Base-by-base conservation (phyloP, 768 basidiomycete species). In the Lentinula sp. region DNA sequence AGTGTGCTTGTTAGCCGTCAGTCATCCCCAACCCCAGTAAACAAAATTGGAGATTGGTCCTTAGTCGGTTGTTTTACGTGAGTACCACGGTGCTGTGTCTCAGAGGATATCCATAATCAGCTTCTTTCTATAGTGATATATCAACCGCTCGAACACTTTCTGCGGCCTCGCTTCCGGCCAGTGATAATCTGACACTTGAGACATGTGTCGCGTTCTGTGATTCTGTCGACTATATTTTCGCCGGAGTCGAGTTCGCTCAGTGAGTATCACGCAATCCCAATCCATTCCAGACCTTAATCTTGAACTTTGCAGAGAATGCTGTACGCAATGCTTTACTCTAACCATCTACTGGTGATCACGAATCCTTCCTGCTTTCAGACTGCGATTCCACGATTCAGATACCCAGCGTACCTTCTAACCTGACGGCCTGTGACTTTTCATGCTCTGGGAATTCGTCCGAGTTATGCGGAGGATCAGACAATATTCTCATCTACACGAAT, bases 211-310 rank as follows among this genome's bases (percentile, higher is more conserved):
- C 62, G 10, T 75, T 77, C 62, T 79, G 78, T 56, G 52, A 61
- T 51, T 65, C 67, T 8, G 69, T 62, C 6, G 69, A 65, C 43
- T 87, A 74, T 66, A 74, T 82, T 60, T 85, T 80, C 61, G 84
- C 87, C 12, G 88, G 88, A 6, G 77, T 85, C 2, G 88, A 89
- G 72, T 88, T 83, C 63, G 81, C 77, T 20, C 75, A 80, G 77
- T 79, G 66, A 64, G 75, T 68, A 16, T 37, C 4, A 49, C 8
- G 8, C 18, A n/a, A 15, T 33, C 5, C 28, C 28, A 28, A 28
- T 28, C 28, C 28, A 28, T 28, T 28, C 3, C 28, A 48, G 23
- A 20, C 10, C n/a, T 10, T 18, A 16, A 56, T 55, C 15, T 15
- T 53, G 7, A 60, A 48, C 57, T 3, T 12, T 60, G 50, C 55